These are phyloP conservation scores for Helotiales sp. DNA, from an alignment of 2,329 filamentous ascomycete species.

Conservation along the genomic window DNA sequence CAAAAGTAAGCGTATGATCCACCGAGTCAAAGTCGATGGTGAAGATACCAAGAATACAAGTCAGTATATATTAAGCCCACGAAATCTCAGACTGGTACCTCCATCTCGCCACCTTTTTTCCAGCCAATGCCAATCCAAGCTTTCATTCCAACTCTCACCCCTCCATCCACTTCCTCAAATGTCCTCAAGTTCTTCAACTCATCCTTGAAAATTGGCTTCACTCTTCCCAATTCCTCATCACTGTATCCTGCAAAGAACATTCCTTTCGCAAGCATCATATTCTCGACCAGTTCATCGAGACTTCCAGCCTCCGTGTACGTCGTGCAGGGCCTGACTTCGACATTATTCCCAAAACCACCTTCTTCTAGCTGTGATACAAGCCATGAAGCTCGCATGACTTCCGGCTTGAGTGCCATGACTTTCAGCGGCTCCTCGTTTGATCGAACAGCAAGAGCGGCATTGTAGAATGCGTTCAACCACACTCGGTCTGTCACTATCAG, in stretches of 20 bases:
- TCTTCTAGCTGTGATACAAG: conserved; percentile 13
- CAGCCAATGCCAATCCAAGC: conserved; percentile 15
- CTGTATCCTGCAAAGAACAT: conserved; percentile 14
- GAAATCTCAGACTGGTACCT: neutral
- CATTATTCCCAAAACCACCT: conserved; percentile 13
- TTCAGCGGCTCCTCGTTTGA: conserved; percentile 6
- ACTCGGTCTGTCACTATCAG: conserved; percentile 13
- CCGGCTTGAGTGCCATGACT: conserved; percentile 1
- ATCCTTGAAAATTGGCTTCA: conserved; percentile 2
- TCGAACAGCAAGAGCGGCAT: conserved; percentile 2
- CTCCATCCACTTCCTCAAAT: conserved; percentile 10
- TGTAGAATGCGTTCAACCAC: conserved; percentile 10
- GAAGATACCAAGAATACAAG: neutral
- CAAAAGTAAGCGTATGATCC: no score
- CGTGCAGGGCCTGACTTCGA: conserved; percentile 8
- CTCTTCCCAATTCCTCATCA: conserved; percentile 6
- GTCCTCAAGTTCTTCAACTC: conserved; percentile 15
- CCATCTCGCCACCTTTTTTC: conserved; percentile 13
- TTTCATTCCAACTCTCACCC: conserved; percentile 17
- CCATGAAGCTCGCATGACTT: conserved; percentile 13
- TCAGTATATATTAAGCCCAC: neutral
- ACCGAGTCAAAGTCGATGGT: no score
- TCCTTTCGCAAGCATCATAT: conserved; percentile 15
- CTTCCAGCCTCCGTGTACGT: conserved; percentile 13
- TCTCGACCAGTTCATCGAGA: conserved; percentile 13